Base-by-base conservation (phyloP, 2,329 filamentous ascomycete species). In the Paecilomyces formosus region DNA sequence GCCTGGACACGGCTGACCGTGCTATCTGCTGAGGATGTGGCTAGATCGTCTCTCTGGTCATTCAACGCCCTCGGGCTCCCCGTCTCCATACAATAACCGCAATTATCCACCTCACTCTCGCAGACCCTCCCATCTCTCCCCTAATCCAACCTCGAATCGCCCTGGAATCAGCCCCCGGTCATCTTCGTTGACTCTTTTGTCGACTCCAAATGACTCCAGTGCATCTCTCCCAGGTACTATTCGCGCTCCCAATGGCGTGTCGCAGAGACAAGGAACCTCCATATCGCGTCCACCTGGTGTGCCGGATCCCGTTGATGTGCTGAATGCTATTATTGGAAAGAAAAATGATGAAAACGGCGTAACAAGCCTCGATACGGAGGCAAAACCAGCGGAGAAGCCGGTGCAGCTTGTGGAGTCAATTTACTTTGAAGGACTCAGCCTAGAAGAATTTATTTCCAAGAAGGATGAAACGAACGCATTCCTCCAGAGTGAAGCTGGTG, bases 41-140 rank as follows among this genome's bases (percentile, higher is more conserved):
- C 85, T 95, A 70, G 92, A 96, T 78, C 88, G 92, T 72, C 85
- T 96, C 64, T 87, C 88, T 63, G 86, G 83, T 67, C 87, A 88
- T 74, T 83, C 86, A 58, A 85, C 84, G 72, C 78, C 85, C 75
- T 80, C 84, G 58, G 81, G 83, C 62, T 85, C 85, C 59, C 83
- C 85, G 57, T 80, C 85, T 69, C 78, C 85, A 60, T 81, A 81
- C 60, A 86, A 65, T 54, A 72, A 82, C 71, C 85, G 90, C 70
- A 79, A 87, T 55, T 88, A 85, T 69, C 92, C 90, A 62, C 88
- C 90, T 55, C 92, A 90, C 62, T 89, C 90, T 54, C 83, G 84
- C 63, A 82, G 88, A 70, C 84, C 88, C 55, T 85, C 83, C 69
- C 85, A 83, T 68, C 83, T 89, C 59, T 87, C 83, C 50, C 88